These are phyloP conservation scores for Coprinopsis cinerea DNA, from an alignment of 768 basidiomycete species.

Conservation along the genomic window DNA sequence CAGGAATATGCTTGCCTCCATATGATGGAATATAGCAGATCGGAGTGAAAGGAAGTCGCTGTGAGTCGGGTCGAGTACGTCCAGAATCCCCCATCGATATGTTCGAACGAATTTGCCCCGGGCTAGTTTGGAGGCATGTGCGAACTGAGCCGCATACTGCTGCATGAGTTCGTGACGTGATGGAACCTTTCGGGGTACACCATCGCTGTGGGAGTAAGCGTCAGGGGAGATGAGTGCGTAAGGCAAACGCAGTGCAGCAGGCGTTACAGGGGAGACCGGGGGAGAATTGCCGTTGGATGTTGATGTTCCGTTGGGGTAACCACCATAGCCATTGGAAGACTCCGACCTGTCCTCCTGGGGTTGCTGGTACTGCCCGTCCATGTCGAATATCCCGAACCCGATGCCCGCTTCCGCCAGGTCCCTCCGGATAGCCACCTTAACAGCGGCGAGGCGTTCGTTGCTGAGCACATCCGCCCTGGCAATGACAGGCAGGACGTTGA, in stretches of 20 bases:
- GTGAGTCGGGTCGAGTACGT: slow-evolving; percentile 73
- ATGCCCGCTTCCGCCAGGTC: slow-evolving; percentile 83
- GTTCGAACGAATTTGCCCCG: slow-evolving; percentile 62
- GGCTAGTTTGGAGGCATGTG: slow-evolving; percentile 38
- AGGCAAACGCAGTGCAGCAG: slow-evolving; percentile 63
- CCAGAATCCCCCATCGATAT: slow-evolving; percentile 82
- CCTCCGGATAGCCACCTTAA: slow-evolving; percentile 74
- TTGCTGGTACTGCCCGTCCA: slow-evolving; percentile 49
- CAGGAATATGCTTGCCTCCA: slow-evolving; percentile 57
- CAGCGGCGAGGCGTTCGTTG: slow-evolving; percentile 72
- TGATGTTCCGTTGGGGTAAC: slow-evolving; percentile 46
- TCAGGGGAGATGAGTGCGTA: slow-evolving; percentile 84
- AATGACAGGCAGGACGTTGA: slow-evolving; percentile 85
- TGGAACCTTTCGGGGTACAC: slow-evolving; percentile 49
- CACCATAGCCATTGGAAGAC: slow-evolving; percentile 45
- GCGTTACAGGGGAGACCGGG: slow-evolving; percentile 58
- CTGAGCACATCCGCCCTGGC: slow-evolving; percentile 77
- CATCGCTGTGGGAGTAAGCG: slow-evolving; percentile 79
- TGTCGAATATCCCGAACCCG: slow-evolving; percentile 86
- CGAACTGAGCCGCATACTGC: slow-evolving; percentile 52
- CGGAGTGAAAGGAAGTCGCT: slow-evolving; percentile 78
- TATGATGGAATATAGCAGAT: slow-evolving; percentile 78
- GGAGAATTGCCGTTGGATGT: slow-evolving; percentile 48
- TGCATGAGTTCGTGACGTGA: slow-evolving; percentile 69
- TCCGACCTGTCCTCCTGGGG: slow-evolving; percentile 40